Evolutionary conservation across 2,329 filamentous ascomycete genomes (phyloP), one percentile per base, ranked within the genome.

Genomic region (Blastomyces parvus): DNA sequence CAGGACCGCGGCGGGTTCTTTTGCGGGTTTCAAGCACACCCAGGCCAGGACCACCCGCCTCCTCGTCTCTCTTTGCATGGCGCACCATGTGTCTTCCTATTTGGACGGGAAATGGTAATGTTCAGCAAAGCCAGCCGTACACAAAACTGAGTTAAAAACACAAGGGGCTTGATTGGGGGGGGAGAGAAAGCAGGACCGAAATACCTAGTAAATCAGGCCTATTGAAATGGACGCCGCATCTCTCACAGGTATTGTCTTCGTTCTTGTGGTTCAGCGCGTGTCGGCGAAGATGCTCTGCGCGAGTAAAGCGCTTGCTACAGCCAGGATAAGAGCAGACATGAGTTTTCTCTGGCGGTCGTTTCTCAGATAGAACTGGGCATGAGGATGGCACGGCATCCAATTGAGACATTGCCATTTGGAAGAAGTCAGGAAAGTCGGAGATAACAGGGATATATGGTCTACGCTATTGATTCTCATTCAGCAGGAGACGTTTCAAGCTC

Each of bases 171-270:
- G 33, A 36, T 36, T 36, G n/a, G n/a, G n/a, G 22, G 17, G 4
- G 6, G 19, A n/a, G 19, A 6, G 22, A n/a, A 56, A 19, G 30
- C 33, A 48, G 14, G 33, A 19, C 14, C 8, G 36, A 63, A 78
- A 73, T 74, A 83, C 83, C 81, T 63, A 85, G 72, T 52, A 87
- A 73, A 71, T 87, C 85, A 33, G 80, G 82, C 55, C 85, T 78
- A 68, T 84, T 83, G 71, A 86, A 87, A 69, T 85, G 83, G 36
- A 83, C 83, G 63, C 80, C 79, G 66, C 85, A 88, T 68, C 84
- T 75, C 59, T 80, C 73, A 68, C 85, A 87, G 3, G 83, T 85
- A 64, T 79, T 80, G 53, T 82, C 80, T 0, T 79, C 79, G 38
- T 77, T 74, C n/a, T 77, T 75, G 68, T 85, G 84, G 67, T 86